A percentile compares a stretch with the other conserved stretches of the same genome.
Evolutionary conservation across 306 rosid genomes (phyloP).

Genomic region (Parietaria judaica): DNA sequence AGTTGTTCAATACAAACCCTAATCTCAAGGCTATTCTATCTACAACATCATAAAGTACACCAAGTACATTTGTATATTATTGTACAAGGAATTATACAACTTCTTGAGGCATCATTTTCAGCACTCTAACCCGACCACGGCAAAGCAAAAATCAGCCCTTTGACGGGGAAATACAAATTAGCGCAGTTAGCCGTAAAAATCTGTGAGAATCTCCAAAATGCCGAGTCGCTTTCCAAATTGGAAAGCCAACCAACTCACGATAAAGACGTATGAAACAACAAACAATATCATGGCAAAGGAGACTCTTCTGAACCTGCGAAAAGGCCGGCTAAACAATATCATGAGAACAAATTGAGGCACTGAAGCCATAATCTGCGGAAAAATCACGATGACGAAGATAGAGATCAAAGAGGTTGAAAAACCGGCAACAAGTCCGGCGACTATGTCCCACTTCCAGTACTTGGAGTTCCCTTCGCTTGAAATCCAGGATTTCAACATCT

Average conservation of each 20-base stretch:
- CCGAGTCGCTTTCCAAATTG: conserved; percentile 60
- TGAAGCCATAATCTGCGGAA: conserved; percentile 38
- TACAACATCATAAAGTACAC: conserved; percentile 3
- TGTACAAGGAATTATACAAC: conserved; percentile 13
- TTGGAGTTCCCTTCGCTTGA: conserved; percentile 24
- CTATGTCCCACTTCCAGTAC: conserved; percentile 65
- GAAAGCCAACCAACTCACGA: conserved; percentile 56
- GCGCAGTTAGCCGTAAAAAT: conserved; percentile 28
- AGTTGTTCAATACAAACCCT: not conserved
- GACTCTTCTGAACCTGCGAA: conserved; percentile 9
- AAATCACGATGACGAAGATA: conserved; percentile 34
- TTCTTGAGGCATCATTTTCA: not conserved
- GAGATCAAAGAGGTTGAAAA: conserved; percentile 65
- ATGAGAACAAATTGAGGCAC: conserved; percentile 20
- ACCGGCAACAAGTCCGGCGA: conserved; percentile 56
- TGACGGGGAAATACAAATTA: not conserved
- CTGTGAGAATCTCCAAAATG: conserved; percentile 40
- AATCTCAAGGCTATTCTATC: conserved; percentile 1
- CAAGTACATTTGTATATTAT: conserved; percentile 1
- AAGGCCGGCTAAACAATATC: conserved; percentile 22
- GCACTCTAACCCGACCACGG: not conserved
- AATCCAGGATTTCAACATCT: conserved; percentile 49
- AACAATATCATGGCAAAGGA: conserved; percentile 40
- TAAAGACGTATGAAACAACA: conserved; percentile 49
- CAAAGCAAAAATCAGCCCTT: conserved; percentile 1